Percentiles rank a stretch among this genome's conserved stretches.
These are phyloP conservation scores for Stromatinia cepivora DNA, from an alignment of 2,329 filamentous ascomycete species.

Conservation along the genomic window DNA sequence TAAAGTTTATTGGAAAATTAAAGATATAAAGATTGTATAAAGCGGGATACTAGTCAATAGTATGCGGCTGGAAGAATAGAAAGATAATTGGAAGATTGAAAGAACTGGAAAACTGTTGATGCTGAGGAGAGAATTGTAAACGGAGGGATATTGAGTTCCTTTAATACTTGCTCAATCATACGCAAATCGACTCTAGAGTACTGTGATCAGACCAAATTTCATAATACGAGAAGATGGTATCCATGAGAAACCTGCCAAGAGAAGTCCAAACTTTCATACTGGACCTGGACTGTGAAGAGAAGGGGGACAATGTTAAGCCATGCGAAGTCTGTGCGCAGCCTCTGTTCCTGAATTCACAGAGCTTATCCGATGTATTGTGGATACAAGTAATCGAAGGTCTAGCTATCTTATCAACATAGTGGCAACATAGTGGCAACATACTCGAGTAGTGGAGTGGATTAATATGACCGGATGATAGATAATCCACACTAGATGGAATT, in stretches of 20 bases:
- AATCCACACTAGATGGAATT: neutral
- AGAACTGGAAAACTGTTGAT: slow-evolving; percentile 34
- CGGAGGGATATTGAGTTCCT: slow-evolving; percentile 30
- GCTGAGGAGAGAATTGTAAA: slow-evolving; percentile 33
- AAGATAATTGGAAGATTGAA: slow-evolving; percentile 27
- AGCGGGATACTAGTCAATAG: slow-evolving; percentile 38
- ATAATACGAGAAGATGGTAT: neutral
- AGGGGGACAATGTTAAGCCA: slow-evolving; percentile 6
- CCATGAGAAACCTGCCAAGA: slow-evolving; percentile 28
- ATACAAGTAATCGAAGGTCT: slow-evolving; percentile 13
- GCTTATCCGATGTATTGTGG: slow-evolving; percentile 5
- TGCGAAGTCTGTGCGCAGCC: slow-evolving; percentile 10
- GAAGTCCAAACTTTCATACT: slow-evolving; percentile 21
- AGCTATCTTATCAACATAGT: neutral
- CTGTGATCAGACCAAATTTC: slow-evolving; percentile 8
- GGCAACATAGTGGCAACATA: neutral
- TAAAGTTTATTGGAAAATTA: slow-evolving; percentile 19
- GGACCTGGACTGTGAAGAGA: slow-evolving; percentile 1
- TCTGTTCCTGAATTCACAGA: slow-evolving; percentile 3
- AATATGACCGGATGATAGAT: slow-evolving; percentile 3
- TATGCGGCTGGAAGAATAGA: slow-evolving; percentile 32
- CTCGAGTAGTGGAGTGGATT: neutral
- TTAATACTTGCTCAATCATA: slow-evolving; percentile 33
- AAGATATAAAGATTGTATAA: slow-evolving; percentile 34
- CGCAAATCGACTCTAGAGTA: neutral